phyloP scores from a whole-genome alignment of 345 rosid genomes.

The Linum usitatissimum region DNA sequence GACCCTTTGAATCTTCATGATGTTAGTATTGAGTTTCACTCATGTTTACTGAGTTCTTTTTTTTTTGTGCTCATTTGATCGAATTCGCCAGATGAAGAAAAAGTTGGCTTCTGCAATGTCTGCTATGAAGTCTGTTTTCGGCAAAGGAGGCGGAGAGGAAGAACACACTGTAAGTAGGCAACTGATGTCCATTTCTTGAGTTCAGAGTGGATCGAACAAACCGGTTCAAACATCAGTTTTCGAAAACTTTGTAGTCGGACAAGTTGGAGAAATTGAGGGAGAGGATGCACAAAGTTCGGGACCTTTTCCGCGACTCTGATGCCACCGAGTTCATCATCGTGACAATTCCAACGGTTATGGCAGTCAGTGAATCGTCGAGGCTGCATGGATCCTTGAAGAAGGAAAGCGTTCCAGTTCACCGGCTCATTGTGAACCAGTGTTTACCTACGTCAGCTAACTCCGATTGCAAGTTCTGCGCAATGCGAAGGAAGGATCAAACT shows the following conservation, averaged over 20 bases:
- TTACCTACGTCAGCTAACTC: slow-evolving; percentile 40
- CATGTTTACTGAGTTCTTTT: slow-evolving; percentile 2
- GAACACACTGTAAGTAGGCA: slow-evolving; percentile 33
- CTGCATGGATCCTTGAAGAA: slow-evolving; percentile 53
- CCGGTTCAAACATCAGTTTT: too few relatives aligned
- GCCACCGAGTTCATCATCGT: slow-evolving; percentile 70
- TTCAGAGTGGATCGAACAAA: too few relatives aligned
- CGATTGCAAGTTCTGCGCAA: slow-evolving; percentile 60
- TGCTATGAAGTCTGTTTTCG: slow-evolving; percentile 48
- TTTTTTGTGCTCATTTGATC: background rate
- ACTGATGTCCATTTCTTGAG: slow-evolving; percentile 4
- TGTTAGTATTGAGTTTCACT: background rate
- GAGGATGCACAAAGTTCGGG: slow-evolving; percentile 58
- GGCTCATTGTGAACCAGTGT: slow-evolving; percentile 60
- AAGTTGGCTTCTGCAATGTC: slow-evolving; percentile 67
- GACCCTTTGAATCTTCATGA: too few relatives aligned
- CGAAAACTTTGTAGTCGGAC: slow-evolving; percentile 26
- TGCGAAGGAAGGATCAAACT: slow-evolving; percentile 59
- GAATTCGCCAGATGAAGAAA: slow-evolving; percentile 43
- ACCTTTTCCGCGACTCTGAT: slow-evolving; percentile 47
- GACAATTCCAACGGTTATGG: slow-evolving; percentile 84
- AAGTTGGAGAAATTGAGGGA: slow-evolving; percentile 54
- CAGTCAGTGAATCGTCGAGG: slow-evolving; percentile 64
- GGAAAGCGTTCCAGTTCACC: slow-evolving; percentile 52
- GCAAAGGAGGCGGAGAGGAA: slow-evolving; percentile 37